Conservation (phyloP, 202 grass and related monocot species). For the Eragrostis tef region DNA sequence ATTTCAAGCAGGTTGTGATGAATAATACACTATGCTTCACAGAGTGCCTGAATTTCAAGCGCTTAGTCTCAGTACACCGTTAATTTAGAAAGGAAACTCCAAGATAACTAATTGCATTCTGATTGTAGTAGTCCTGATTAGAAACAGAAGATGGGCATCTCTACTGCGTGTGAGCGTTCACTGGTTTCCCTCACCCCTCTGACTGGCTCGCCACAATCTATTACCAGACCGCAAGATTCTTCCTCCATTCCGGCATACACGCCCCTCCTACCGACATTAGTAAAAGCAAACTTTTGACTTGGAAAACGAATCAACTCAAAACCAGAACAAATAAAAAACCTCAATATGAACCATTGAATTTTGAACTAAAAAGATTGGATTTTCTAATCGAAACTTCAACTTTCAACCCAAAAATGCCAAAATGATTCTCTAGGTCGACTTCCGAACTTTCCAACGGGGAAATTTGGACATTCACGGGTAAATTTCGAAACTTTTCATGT, state of each 20-base stretch:
- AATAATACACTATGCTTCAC: too few relatives aligned
- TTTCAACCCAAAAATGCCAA: background rate
- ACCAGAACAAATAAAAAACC: background rate
- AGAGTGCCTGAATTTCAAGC: background rate
- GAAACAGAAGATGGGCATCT: background rate
- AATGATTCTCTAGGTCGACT: background rate
- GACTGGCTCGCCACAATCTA: background rate
- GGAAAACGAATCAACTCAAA: background rate
- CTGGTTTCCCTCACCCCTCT: too few relatives aligned
- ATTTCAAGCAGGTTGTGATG: too few relatives aligned
- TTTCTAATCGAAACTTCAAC: background rate
- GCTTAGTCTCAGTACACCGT: background rate
- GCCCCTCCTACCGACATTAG: background rate
- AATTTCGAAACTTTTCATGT: background rate
- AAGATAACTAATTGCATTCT: conserved; percentile 16
- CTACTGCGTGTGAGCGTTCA: background rate
- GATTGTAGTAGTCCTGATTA: background rate
- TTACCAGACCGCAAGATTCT: background rate
- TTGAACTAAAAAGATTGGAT: background rate
- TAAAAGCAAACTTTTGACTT: background rate
- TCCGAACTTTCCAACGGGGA: background rate
- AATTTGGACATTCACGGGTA: background rate
- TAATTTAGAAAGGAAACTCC: background rate
- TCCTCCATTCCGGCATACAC: background rate
- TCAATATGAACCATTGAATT: background rate